Conservation (phyloP, 2,329 filamentous ascomycete species). For the Trichocomaceae sp. region DNA sequence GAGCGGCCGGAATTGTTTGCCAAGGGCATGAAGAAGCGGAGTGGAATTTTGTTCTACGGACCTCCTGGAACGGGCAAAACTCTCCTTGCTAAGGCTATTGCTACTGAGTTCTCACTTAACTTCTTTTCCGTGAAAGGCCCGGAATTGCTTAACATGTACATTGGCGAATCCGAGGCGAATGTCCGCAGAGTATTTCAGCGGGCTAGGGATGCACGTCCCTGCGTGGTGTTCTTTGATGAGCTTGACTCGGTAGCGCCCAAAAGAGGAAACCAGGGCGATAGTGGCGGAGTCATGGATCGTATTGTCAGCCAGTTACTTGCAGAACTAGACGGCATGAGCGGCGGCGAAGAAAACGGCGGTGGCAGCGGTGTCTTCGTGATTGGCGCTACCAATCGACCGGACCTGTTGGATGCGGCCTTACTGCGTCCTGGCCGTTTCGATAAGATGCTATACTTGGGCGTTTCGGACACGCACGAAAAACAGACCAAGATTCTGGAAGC, state of each 20-base stretch:
- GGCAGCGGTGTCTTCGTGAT: constrained; percentile 91
- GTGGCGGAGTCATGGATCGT: constrained; percentile 94
- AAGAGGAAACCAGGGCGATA: constrained; percentile 93
- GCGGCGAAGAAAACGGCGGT: constrained; percentile 68
- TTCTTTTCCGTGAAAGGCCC: constrained; percentile 99
- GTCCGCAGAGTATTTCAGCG: constrained; percentile 99
- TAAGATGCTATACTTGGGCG: constrained; percentile 95
- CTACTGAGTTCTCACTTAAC: constrained; percentile 97
- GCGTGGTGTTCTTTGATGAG: constrained; percentile 97
- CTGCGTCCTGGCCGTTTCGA: constrained; percentile 88
- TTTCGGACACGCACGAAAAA: constrained; percentile 94
- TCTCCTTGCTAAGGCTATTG: constrained; percentile 95
- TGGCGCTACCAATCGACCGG: constrained; percentile 89
- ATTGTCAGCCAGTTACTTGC: constrained; percentile 93
- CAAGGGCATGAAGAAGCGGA: constrained; percentile 96
- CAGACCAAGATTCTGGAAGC: constrained; percentile 92
- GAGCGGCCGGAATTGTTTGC: constrained; percentile 90
- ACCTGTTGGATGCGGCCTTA: constrained; percentile 83
- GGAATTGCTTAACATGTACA: constrained; percentile 98
- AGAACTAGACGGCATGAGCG: constrained; percentile 95
- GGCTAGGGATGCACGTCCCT: constrained; percentile 91
- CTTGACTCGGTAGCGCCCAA: constrained; percentile 95
- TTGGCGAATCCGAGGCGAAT: constrained; percentile 99
- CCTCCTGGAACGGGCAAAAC: constrained; percentile 99
- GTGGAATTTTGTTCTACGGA: constrained; percentile 97